Evolutionary conservation across 306 rosid genomes (phyloP), one percentile per base, ranked within the genome.

Genomic region (Nissolia schottii): DNA sequence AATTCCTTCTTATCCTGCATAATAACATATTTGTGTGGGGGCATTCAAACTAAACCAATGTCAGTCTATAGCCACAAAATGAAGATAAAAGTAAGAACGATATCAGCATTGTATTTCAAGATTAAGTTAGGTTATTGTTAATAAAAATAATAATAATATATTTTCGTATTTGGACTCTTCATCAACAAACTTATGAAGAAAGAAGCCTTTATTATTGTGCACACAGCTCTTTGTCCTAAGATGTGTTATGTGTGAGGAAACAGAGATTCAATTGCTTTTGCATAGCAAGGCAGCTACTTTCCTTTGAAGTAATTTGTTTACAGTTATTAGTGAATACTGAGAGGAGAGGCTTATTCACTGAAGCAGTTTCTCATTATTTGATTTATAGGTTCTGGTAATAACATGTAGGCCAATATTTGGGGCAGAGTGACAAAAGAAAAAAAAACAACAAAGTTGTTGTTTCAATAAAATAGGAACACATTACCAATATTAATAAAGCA

Each of bases 31-130:
- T 49, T 54, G 43, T 24, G 35, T 15, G 56, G 70, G 12, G 41
- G 34, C 41, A 73, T 40, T 63, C 76, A 63, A 82, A 73, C 32
- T 56, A 68, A 28, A 78, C 6, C 50, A 67, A n/a, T n/a, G 31
- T 64, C 29, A 34, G 67, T 79, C 76, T 74, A 74, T 54, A 59
- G 27, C 58, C 62, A 48, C 27, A 32, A 70, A 46, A 37, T 35
- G 22, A 48, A 24, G 54, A 71, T 13, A 49, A n/a, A 64, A 46
- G 14, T 25, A 19, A 34, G 53, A 45, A 72, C 41, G 32, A 40
- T 72, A 34, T 57, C 28, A 19, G 24, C 23, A 19, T 18, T 34
- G 13, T 35, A 37, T 10, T 48, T 34, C 70, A 58, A 67, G 64
- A 58, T 58, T 25, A 45, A 35, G 19, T n/a, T 11, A 22, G 61